A percentile compares a stretch with the other conserved stretches of the same genome.
These are phyloP conservation scores for Geoglossum glabrum DNA, from an alignment of 495 filamentous ascomycete genomes.

Conservation along the genomic window DNA sequence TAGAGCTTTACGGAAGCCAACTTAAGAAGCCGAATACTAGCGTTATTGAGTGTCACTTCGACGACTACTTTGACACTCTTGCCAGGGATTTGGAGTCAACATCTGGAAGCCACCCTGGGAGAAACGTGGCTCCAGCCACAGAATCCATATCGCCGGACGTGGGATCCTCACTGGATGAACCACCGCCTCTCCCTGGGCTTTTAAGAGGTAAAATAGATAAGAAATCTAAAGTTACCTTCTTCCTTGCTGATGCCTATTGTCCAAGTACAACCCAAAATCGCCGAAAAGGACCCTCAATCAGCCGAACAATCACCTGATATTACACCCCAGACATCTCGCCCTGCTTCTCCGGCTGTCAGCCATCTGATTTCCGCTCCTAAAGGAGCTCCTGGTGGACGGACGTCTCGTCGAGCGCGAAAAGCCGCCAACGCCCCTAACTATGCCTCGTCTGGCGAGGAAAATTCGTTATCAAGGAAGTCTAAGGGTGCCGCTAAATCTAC, in stretches of 20 bases:
- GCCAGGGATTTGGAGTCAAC: constrained; percentile 60
- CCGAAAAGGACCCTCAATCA: constrained; percentile 22
- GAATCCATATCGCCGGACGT: constrained; percentile 12
- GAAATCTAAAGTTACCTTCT: neutral
- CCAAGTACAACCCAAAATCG: constrained; percentile 9
- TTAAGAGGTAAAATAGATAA: constrained; percentile 21
- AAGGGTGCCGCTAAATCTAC: constrained; percentile 23
- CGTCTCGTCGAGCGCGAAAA: constrained; percentile 68
- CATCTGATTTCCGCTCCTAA: constrained; percentile 41
- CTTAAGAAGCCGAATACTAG: constrained; percentile 62
- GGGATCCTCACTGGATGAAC: constrained; percentile 18
- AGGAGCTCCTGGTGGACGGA: constrained; percentile 37
- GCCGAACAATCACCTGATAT: constrained; percentile 41
- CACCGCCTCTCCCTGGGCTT: constrained; percentile 36
- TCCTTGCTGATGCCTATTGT: neutral
- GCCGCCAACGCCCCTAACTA: constrained; percentile 42
- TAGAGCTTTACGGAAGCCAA: constrained; percentile 71
- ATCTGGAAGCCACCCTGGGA: constrained; percentile 20
- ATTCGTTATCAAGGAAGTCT: constrained; percentile 26
- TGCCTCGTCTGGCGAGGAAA: constrained; percentile 71
- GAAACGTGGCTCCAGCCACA: constrained; percentile 12
- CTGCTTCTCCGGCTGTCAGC: constrained; percentile 43
- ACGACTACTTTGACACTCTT: constrained; percentile 87
- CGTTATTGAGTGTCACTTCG: constrained; percentile 56
- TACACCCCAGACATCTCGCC: constrained; percentile 62